Percentiles rank a stretch among this genome's conserved stretches.
phyloP scores from a whole-genome alignment of 208 protist genomes.

The Acanthamoeba royreba region DNA sequence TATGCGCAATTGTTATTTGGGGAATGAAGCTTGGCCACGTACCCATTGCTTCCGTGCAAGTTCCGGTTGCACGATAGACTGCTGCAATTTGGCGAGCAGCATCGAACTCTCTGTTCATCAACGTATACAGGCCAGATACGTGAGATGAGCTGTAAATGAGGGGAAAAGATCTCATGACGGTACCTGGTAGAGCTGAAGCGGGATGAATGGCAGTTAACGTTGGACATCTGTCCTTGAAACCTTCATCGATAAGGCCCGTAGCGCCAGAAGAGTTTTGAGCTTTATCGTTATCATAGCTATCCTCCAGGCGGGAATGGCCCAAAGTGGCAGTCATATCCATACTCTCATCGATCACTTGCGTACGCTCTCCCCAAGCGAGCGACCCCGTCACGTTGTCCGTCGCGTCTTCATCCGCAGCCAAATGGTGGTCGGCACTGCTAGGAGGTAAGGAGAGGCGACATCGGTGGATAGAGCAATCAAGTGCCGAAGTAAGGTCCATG shows the following conservation, averaged over 20 bases:
- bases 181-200: too few species aligned
- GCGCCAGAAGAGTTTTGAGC: neutral
- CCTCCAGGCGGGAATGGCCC: neutral
- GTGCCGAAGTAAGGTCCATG: neutral
- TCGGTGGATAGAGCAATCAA: neutral
- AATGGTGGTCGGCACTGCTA: neutral
- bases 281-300: neutral
- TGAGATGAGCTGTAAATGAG: too few species aligned
- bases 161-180: too few species aligned
- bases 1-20: neutral
- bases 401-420: neutral
- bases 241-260: too few species aligned
- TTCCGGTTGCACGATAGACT: neutral
- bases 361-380: neutral
- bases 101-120: neutral
- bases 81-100: neutral
- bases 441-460: too few species aligned
- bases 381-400: neutral
- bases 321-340: neutral
- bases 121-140: neutral
- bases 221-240: too few species aligned
- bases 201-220: too few species aligned
- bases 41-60: neutral
- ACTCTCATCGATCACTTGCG: neutral
- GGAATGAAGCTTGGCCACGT: neutral